phyloP scores from a whole-genome alignment of 2,329 filamentous ascomycete genomes.

The Trichoderma guizhouense region DNA sequence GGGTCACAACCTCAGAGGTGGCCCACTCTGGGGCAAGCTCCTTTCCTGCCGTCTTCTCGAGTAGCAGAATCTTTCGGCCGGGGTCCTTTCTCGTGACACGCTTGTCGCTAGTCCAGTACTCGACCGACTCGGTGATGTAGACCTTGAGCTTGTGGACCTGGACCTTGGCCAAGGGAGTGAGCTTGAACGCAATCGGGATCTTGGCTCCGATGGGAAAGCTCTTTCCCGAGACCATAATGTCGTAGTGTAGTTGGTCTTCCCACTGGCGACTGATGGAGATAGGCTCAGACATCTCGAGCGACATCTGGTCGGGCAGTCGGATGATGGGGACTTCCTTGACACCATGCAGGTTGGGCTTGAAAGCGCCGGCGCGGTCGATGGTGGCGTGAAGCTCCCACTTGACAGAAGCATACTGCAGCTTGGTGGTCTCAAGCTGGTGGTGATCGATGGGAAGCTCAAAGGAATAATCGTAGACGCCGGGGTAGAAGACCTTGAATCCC shows the following conservation, averaged over 20 bases:
- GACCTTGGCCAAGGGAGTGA: slow-evolving; percentile 89
- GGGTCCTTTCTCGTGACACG: slow-evolving; percentile 82
- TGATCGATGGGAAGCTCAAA: slow-evolving; percentile 91
- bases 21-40: slow-evolving; percentile 69
- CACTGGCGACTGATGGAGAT: slow-evolving; percentile 91
- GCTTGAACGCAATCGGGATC: slow-evolving; percentile 89
- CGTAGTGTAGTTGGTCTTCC: slow-evolving; percentile 94
- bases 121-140: slow-evolving; percentile 82
- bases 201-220: slow-evolving; percentile 85
- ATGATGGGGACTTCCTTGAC: slow-evolving; percentile 79
- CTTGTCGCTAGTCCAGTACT: slow-evolving; percentile 85
- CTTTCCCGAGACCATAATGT: slow-evolving; percentile 94
- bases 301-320: slow-evolving; percentile 80
- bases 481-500: slow-evolving; percentile 82
- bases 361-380: slow-evolving; percentile 82
- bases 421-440: slow-evolving; percentile 82
- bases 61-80: slow-evolving; percentile 76
- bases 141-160: slow-evolving; percentile 92
- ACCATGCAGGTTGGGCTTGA: slow-evolving; percentile 83
- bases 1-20: slow-evolving; percentile 70
- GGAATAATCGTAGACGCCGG: slow-evolving; percentile 63
- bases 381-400: slow-evolving; percentile 84
- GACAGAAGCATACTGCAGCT: slow-evolving; percentile 79
- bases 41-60: slow-evolving; percentile 83
- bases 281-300: slow-evolving; percentile 84